These are phyloP conservation scores for Boehmeria nivea DNA, from an alignment of 306 rosid genomes.

Conservation along the genomic window DNA sequence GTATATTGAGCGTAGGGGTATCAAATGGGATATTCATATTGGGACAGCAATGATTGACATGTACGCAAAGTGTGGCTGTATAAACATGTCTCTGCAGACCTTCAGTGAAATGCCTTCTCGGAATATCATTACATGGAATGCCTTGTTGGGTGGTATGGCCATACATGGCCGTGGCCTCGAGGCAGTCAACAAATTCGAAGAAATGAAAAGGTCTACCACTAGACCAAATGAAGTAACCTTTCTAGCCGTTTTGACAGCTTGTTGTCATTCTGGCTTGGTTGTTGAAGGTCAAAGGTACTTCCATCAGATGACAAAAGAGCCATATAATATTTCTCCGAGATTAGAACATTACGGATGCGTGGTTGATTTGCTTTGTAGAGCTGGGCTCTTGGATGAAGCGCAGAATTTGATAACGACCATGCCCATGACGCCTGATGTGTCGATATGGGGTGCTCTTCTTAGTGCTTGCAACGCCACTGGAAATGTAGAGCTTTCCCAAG, in stretches of 20 bases:
- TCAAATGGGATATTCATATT: slow-evolving; percentile 60
- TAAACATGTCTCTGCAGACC: slow-evolving; percentile 44
- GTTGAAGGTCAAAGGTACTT: slow-evolving; percentile 53
- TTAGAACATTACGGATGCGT: slow-evolving; percentile 80
- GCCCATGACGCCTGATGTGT: slow-evolving; percentile 80
- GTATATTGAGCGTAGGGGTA: slow-evolving; percentile 43
- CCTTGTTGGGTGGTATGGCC: slow-evolving; percentile 62
- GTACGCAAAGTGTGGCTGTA: slow-evolving; percentile 71
- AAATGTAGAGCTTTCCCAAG: slow-evolving; percentile 43
- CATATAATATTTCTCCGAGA: slow-evolving; percentile 41
- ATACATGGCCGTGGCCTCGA: slow-evolving; percentile 53
- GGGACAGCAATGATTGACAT: slow-evolving; percentile 75
- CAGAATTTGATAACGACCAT: slow-evolving; percentile 52
- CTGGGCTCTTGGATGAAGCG: slow-evolving; percentile 66
- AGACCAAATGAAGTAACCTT: slow-evolving; percentile 71
- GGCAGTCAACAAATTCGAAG: slow-evolving; percentile 48
- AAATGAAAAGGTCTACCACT: slow-evolving; percentile 43
- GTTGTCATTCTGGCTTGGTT: slow-evolving; percentile 77
- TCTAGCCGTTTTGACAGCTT: slow-evolving; percentile 69
- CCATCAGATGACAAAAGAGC: slow-evolving; percentile 41
- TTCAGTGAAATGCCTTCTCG: slow-evolving; percentile 46
- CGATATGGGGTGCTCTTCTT: slow-evolving; percentile 67
- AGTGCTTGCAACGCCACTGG: slow-evolving; percentile 49
- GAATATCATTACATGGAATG: slow-evolving; percentile 74
- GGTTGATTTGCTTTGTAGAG: slow-evolving; percentile 72